Base-by-base conservation (phyloP, 2,329 filamentous ascomycete species). In the Sporothrix variecibatus region DNA sequence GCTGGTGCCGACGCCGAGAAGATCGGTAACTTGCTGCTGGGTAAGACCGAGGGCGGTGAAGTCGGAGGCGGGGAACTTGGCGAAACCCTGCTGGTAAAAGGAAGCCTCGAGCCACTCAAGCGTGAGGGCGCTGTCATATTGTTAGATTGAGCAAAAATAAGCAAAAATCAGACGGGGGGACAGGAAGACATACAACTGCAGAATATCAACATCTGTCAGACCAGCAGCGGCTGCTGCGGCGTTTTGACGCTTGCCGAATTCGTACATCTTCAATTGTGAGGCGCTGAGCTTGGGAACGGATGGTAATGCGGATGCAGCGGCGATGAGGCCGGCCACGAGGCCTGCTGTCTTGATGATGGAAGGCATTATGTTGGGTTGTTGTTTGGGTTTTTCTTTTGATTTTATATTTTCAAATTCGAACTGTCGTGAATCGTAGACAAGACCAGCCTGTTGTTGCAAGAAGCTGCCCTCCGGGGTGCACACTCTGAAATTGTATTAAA, bases 71-170 rank as follows among this genome's bases (percentile, higher is more conserved):
- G 88, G 85, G 83, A 94, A 93, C 81, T 89, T 87, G 76, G 86
- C 85, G 80, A 94, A 92, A 51, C 91, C 92, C 80, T 92, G 86
- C 78, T 88, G 86, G 86, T 94, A 94, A 83, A 93, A 94, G 73
- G 87, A 85, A 31, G 90, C 86, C 83, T 94, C 92, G 78, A 94
- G 90, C 83, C 92, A 90, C 83, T 94, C 92, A 64, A 93, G 86
- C 6, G 92, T 93, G 73, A 93, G 84, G 76, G 92, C 92, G 80
- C 90, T 92, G 76, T 12, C 15, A 17, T 20, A 49, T n/a, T n/a
- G 43, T 49, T 49, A 49, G 43, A 17, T 1, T 5, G 11, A 6
- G n/a, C 12, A 60, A 8, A n/a, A n/a, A n/a, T n/a, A n/a, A n/a
- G n/a, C 17, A n/a, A 34, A 38, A 43, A 46, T 2, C 0, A 15